Evolutionary conservation across 2,329 filamentous ascomycete species (phyloP).

Genomic region (Hypoxylon sp.): DNA sequence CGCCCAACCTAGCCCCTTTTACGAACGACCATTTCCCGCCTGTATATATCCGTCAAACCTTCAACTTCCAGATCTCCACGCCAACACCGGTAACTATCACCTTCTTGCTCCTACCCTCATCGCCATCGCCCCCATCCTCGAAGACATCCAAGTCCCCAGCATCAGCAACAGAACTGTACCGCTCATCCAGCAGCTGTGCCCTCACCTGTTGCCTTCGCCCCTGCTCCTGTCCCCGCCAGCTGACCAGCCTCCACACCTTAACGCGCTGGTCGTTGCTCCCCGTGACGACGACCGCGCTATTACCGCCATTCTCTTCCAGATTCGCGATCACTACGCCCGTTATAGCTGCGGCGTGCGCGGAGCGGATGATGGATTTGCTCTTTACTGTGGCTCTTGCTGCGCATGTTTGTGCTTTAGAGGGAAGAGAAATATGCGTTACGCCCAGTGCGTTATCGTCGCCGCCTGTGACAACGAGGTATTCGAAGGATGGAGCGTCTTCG

Average conservation of each 20-base stretch:
- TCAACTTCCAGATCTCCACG: constrained; percentile 48
- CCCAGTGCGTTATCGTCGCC: constrained; percentile 91
- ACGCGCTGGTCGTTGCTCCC: constrained; percentile 74
- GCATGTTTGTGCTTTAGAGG: constrained; percentile 12
- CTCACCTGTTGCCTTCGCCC: constrained; percentile 25
- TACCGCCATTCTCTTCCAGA: constrained; percentile 34
- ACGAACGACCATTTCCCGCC: not conserved
- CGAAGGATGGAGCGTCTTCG: constrained; percentile 50
- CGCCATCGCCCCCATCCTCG: constrained; percentile 21
- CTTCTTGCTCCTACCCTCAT: constrained; percentile 19
- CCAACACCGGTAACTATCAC: constrained; percentile 51
- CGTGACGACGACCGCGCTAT: constrained; percentile 57
- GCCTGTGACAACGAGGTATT: constrained; percentile 76
- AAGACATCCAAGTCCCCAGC: constrained; percentile 67
- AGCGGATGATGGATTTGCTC: constrained; percentile 60
- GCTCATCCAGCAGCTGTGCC: constrained; percentile 63
- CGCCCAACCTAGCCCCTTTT: not conserved
- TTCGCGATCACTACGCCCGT: constrained; percentile 68
- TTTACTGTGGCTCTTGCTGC: constrained; percentile 29
- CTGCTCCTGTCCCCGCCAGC: constrained; percentile 41
- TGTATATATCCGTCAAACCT: not conserved
- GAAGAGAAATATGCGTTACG: constrained; percentile 47
- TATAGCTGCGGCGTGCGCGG: constrained; percentile 80
- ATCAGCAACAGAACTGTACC: constrained; percentile 73
- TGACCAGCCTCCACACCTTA: constrained; percentile 65